These are phyloP conservation scores for Trichoderma pleuroti DNA, from an alignment of 2,329 filamentous ascomycete genomes.

Conservation along the genomic window DNA sequence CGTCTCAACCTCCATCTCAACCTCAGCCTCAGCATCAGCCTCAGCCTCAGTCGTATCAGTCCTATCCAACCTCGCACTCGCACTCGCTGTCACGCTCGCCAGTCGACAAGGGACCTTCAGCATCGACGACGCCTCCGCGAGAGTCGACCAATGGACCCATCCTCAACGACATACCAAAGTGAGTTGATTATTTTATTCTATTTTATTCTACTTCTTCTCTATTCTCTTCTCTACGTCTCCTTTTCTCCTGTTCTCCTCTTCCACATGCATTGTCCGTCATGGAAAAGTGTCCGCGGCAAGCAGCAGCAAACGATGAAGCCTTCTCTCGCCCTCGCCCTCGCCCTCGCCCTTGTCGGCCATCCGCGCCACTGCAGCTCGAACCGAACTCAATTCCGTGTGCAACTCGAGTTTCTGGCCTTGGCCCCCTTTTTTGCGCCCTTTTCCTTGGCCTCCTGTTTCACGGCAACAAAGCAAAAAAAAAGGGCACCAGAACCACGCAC, in stretches of 20 bases:
- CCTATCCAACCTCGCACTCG: background rate
- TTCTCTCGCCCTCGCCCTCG: background rate
- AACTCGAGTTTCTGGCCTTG: background rate
- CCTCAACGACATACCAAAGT: background rate
- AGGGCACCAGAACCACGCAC: background rate
- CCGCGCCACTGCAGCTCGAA: background rate
- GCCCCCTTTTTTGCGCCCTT: background rate
- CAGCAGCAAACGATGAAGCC: background rate
- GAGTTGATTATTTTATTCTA: background rate
- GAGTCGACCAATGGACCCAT: background rate
- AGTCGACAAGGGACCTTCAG: background rate
- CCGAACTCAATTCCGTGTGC: background rate
- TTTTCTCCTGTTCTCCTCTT: background rate
- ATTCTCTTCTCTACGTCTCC: background rate
- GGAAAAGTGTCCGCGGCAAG: background rate
- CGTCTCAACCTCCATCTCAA: background rate
- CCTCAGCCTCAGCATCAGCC: background rate
- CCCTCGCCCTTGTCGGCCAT: background rate
- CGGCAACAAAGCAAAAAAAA: background rate
- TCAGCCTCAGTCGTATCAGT: background rate
- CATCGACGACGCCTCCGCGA: slow-evolving; percentile 2
- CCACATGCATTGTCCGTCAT: background rate
- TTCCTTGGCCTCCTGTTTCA: background rate
- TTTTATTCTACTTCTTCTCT: background rate
- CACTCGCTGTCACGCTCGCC: background rate